Base-by-base conservation (phyloP, 148 eudicot genomes). In the Spergularia bocconei region DNA sequence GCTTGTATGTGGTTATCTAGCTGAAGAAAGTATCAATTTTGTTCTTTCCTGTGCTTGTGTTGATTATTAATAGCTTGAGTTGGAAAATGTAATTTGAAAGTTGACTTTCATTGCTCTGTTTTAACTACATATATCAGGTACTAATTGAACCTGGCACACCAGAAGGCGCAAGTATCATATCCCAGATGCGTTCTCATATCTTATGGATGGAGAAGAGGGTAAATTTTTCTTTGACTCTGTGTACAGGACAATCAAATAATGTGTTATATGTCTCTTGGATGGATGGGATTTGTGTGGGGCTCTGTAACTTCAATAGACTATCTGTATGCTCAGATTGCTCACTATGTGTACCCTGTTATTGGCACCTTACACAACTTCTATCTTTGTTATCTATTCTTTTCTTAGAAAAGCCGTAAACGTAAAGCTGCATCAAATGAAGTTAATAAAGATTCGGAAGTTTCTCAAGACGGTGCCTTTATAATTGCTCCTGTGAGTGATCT, bases 151-250 rank as follows among this genome's bases (percentile, higher is more conserved):
- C 99, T 61, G 99, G 99, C 81, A 89, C 98, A 63, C 99, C 99
- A 47, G 88, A 95, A 80, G 98, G 99, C 79, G 89, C 93, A 44
- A 85, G 82, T 71, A 88, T 95, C 61, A 89, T 95, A 79, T 88
- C 99, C 33, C 99, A 92, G 79, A 87, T 91, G 93, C 89, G 98
- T 63, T 88, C 98, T 51, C 94, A 95, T 80, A 89, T 92, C 71
- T 85, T 95, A 80, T 95, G 99, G 99, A 91, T 92, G 99, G 99
- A 95, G 79, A 88, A 91, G 77, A 88, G 99, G 90, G 99, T 95
- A 70, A 81, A 84, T 74, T 63, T 36, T 14, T 44, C 4, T 7
- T 62, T 5, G 11, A 21, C 1, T 25, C 39, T 4, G 11, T 36
- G 5, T 39, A 44, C 58, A 10, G 56, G 17, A 47, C 19, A 36